Conservation (phyloP, 805 yeast species). For the Hanseniaspora hatyaiensis region DNA sequence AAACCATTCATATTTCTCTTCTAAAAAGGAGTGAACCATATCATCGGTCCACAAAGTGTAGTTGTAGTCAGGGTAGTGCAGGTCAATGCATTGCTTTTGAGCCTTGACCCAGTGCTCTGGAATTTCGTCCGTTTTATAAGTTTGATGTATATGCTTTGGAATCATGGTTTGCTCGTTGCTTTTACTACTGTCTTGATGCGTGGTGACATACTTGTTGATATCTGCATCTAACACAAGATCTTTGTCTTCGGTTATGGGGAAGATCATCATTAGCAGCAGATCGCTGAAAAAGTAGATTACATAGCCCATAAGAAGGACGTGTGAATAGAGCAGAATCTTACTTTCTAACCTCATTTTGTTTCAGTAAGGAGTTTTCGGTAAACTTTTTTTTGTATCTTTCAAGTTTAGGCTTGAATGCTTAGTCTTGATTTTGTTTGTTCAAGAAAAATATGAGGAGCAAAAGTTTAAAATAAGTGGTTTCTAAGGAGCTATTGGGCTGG, state of each 20-base stretch:
- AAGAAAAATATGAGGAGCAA: no score
- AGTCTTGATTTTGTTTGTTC: no score
- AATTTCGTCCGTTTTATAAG: slow-evolving; percentile 65
- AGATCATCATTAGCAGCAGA: slow-evolving; percentile 60
- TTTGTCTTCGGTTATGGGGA: slow-evolving; percentile 48
- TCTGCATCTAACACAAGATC: slow-evolving; percentile 10
- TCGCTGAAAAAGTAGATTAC: slow-evolving; percentile 58
- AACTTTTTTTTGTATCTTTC: background rate
- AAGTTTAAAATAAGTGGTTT: no score
- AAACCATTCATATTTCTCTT: slow-evolving; percentile 78
- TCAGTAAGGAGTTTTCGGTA: no score
- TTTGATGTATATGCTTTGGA: slow-evolving; percentile 88
- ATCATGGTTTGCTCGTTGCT: slow-evolving; percentile 35
- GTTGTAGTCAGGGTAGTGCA: slow-evolving; percentile 71
- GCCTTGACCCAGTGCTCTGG: slow-evolving; percentile 77
- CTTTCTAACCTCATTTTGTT: slow-evolving; percentile 51
- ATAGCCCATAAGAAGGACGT: slow-evolving; percentile 41
- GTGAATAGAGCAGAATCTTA: slow-evolving; percentile 48
- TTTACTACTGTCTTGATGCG: slow-evolving; percentile 32
- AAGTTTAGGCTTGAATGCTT: background rate
- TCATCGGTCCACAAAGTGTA: slow-evolving; percentile 87
- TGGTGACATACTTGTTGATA: slow-evolving; percentile 1
- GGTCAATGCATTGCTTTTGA: slow-evolving; percentile 60
- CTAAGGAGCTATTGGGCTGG: no score
- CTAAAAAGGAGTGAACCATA: slow-evolving; percentile 65